Conservation (phyloP, 139 green algal genomes). For the Chlorella ohadii region DNA sequence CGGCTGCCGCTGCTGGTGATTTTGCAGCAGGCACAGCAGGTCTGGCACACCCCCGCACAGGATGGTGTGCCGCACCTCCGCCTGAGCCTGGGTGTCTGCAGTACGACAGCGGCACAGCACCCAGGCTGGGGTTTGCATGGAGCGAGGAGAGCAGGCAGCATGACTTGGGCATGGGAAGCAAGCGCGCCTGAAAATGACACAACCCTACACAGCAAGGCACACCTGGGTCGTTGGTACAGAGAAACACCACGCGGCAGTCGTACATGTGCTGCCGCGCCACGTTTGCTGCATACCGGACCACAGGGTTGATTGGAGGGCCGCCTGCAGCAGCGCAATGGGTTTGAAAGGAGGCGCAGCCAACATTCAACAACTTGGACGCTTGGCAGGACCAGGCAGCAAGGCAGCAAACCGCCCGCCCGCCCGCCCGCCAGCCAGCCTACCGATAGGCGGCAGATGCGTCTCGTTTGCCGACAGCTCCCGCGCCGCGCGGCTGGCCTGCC, state of each 20-base stretch:
- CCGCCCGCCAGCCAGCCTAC: too few relatives aligned
- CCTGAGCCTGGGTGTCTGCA: conserved; percentile 1
- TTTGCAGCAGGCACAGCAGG: neutral
- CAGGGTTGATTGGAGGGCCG: neutral
- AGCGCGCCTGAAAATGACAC: too few relatives aligned
- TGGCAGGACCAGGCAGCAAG: too few relatives aligned
- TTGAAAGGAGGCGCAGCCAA: too few relatives aligned
- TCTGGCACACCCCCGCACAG: neutral
- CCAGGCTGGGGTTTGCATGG: too few relatives aligned
- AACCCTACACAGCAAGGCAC: too few relatives aligned
- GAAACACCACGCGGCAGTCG: conserved; percentile 10
- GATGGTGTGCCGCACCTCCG: neutral
- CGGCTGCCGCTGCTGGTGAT: neutral
- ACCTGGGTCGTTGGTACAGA: neutral
- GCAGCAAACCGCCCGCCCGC: too few relatives aligned
- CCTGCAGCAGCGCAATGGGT: too few relatives aligned
- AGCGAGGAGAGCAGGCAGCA: neutral
- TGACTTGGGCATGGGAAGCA: too few relatives aligned
- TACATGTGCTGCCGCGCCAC: neutral
- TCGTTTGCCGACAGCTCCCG: neutral
- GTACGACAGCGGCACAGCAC: neutral
- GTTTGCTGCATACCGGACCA: neutral
- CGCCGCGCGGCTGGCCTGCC: neutral
- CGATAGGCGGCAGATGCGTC: neutral
- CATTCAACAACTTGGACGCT: too few relatives aligned